Evolutionary conservation across 305 asterid genomes (phyloP).

Genomic region (Striga hermonthica): DNA sequence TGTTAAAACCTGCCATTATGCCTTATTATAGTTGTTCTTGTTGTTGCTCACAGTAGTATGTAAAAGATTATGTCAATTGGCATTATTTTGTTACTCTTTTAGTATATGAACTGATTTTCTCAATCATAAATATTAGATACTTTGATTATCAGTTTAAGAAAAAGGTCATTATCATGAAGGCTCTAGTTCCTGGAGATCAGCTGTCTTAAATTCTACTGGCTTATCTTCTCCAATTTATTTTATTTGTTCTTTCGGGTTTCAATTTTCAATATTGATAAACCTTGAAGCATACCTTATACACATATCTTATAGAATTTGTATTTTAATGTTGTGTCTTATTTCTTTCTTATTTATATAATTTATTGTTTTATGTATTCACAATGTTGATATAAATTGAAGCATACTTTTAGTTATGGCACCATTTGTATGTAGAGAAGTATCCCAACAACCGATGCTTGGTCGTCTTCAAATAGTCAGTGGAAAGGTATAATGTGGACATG

Average conservation of each 20-base stretch:
- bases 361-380: not conserved
- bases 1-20: too few species aligned
- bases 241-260: conserved; percentile 6
- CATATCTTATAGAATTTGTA: too few species aligned
- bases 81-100: not conserved
- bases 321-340: too few species aligned
- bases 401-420: conserved; percentile 36
- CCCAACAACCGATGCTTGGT: conserved; percentile 92
- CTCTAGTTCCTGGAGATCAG: conserved; percentile 28
- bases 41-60: not conserved
- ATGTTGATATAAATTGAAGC: conserved; percentile 21
- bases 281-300: too few species aligned
- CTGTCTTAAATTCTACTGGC: conserved; percentile 21
- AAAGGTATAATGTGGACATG: conserved; percentile 48
- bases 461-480: conserved; percentile 69
- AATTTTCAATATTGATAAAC: not conserved
- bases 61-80: not conserved
- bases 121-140: conserved; percentile 13
- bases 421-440: conserved; percentile 76
- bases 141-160: not conserved
- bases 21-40: not conserved
- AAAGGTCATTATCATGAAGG: conserved; percentile 8
- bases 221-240: not conserved
- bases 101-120: conserved; percentile 17
- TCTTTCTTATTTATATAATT: too few species aligned